These are phyloP conservation scores for Centrapalus pauciflorus DNA, from an alignment of 129 eudicot genomes.

Conservation along the genomic window DNA sequence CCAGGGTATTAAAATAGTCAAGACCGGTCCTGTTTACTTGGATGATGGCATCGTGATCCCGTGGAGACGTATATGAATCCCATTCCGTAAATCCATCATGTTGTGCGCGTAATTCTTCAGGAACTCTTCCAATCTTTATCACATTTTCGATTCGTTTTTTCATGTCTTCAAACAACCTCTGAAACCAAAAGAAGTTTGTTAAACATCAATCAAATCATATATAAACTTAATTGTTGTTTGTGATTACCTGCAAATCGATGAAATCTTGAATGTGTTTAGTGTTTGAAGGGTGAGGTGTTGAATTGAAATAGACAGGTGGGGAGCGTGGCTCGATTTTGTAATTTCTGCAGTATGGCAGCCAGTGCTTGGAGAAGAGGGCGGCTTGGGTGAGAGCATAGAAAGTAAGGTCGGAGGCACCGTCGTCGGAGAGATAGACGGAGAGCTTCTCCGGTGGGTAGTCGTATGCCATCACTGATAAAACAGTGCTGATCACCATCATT, in stretches of 20 bases:
- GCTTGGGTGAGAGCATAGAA: conserved; percentile 72
- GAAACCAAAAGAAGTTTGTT: neutral
- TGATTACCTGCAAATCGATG: conserved; percentile 38
- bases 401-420: conserved; percentile 71
- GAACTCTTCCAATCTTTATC: conserved; percentile 34
- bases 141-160: conserved; percentile 43
- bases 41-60: conserved; percentile 54
- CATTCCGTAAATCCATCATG: conserved; percentile 50
- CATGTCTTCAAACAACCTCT: conserved; percentile 58
- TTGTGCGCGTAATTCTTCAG: conserved; percentile 29
- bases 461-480: conserved; percentile 76
- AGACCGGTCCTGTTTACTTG: too few relatives aligned
- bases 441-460: conserved; percentile 74
- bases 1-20: too few relatives aligned
- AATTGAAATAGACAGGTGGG: conserved; percentile 59
- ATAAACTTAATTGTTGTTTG: neutral
- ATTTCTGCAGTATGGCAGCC: conserved; percentile 76
- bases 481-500: conserved; percentile 70
- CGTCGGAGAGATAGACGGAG: conserved; percentile 69
- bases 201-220: neutral
- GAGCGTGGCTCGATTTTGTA: conserved; percentile 58
- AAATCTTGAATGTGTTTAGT: conserved; percentile 30
- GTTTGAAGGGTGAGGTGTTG: conserved; percentile 14
- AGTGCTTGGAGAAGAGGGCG: conserved; percentile 49
- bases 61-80: conserved; percentile 46